Percentiles rank a stretch among this genome's conserved stretches.
phyloP scores from a whole-genome alignment of 306 rosid genomes.

The Lupinus albus region DNA sequence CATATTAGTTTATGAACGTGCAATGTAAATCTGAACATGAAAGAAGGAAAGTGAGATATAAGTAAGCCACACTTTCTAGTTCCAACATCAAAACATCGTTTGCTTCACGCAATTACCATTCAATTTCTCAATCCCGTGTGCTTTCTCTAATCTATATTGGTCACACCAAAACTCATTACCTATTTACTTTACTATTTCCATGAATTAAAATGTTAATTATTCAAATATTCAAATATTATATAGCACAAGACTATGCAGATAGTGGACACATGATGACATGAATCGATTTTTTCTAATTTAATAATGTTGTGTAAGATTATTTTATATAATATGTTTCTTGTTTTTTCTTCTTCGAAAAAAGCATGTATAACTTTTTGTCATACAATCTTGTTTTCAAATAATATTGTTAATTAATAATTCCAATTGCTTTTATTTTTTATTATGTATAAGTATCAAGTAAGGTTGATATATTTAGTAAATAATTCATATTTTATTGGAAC shows the following conservation, averaged over 20 bases:
- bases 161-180: conserved; percentile 13
- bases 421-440: neutral
- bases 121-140: conserved; percentile 39
- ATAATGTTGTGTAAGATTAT: neutral
- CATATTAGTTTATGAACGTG: conserved; percentile 33
- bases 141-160: conserved; percentile 42
- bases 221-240: no score
- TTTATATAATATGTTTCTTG: no score
- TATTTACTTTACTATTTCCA: no score
- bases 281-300: neutral
- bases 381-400: no score
- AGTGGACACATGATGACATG: conserved; percentile 11
- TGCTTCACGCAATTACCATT: conserved; percentile 50
- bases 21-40: neutral
- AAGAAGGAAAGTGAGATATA: neutral
- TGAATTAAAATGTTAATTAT: no score
- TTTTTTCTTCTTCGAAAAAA: no score
- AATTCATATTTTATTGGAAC: no score
- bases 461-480: no score
- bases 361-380: no score
- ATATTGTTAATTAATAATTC: no score
- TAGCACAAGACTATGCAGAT: neutral
- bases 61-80: conserved; percentile 36
- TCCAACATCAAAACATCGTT: conserved; percentile 43
- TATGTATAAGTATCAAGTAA: neutral